These are phyloP conservation scores for Coniferiporia sulphurascens DNA, from an alignment of 1,284 basidiomycete genomes.

Conservation along the genomic window DNA sequence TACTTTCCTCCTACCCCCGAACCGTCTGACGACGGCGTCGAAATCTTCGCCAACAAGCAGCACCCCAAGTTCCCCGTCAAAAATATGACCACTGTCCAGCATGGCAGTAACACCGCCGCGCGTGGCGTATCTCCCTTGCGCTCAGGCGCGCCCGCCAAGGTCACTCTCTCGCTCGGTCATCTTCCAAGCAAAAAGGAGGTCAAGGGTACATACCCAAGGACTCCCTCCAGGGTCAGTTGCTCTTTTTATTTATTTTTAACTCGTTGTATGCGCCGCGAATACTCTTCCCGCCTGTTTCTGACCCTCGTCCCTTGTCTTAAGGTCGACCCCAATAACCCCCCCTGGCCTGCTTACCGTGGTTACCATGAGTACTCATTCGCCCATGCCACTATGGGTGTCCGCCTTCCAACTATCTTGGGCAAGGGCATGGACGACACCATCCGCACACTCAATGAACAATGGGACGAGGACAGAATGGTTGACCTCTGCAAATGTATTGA, in stretches of 20 bases:
- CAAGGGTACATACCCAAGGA: slow-evolving; percentile 64
- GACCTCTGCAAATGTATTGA: slow-evolving; percentile 89
- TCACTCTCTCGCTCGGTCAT: slow-evolving; percentile 65
- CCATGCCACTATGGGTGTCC: slow-evolving; percentile 90
- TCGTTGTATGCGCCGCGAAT: not conserved
- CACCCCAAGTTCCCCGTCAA: slow-evolving; percentile 5
- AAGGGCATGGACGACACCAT: slow-evolving; percentile 95
- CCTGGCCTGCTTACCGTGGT: slow-evolving; percentile 93
- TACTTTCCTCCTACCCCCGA: slow-evolving; percentile 19
- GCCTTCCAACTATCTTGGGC: slow-evolving; percentile 91
- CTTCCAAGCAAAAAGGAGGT: slow-evolving; percentile 66
- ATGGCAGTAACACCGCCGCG: not conserved
- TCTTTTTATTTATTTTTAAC: not conserved
- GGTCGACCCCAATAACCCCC: slow-evolving; percentile 92
- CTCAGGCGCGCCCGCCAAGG: slow-evolving; percentile 45
- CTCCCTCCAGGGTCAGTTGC: slow-evolving; percentile 57
- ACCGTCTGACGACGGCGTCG: slow-evolving; percentile 1
- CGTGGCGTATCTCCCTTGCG: slow-evolving; percentile 10
- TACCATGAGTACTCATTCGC: slow-evolving; percentile 97
- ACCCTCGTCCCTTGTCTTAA: slow-evolving; percentile 25
- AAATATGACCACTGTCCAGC: slow-evolving; percentile 3
- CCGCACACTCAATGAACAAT: slow-evolving; percentile 85
- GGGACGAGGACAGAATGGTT: slow-evolving; percentile 78
- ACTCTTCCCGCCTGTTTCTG: not conserved
- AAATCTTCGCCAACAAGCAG: not conserved